Percentiles rank a stretch among this genome's conserved stretches.
Evolutionary conservation across 805 yeast genomes (phyloP).

Genomic region (Ogataea methylovora): DNA sequence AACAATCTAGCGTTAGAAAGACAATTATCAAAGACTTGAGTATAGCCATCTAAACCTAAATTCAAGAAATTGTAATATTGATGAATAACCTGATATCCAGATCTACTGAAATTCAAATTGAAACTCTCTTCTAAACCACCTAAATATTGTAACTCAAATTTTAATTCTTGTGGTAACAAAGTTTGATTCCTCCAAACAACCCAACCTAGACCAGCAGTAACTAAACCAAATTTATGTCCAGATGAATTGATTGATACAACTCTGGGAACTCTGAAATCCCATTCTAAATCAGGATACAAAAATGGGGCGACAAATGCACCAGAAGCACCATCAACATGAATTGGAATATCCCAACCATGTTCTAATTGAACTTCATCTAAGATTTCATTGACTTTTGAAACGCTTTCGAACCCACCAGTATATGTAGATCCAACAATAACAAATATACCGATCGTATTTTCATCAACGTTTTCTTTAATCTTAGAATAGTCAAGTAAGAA

Average conservation of each 20-base stretch:
- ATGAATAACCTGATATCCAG: constrained; percentile 85
- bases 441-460: constrained; percentile 87
- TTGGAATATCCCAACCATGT: constrained; percentile 63
- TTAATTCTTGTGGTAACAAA: constrained; percentile 61
- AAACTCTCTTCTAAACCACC: constrained; percentile 88
- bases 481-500: constrained; percentile 57
- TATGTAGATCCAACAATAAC: constrained; percentile 88
- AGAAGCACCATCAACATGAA: constrained; percentile 91
- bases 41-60: constrained; percentile 68
- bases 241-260: constrained; percentile 84
- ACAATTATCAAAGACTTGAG: constrained; percentile 51
- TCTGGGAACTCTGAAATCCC: constrained; percentile 78
- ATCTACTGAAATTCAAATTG: constrained; percentile 83
- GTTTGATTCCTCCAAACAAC: constrained; percentile 66
- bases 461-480: constrained; percentile 65
- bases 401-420: constrained; percentile 88
- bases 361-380: constrained; percentile 63
- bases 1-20: constrained; percentile 67
- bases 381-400: constrained; percentile 49
- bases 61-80: constrained; percentile 78
- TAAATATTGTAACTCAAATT: constrained; percentile 72
- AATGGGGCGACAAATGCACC: constrained; percentile 91
- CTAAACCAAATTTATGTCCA: constrained; percentile 89
- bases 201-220: constrained; percentile 93
- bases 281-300: constrained; percentile 60